Base-by-base conservation (phyloP, 176 grass and related monocot genomes). In the Sorghum bicolor region DNA sequence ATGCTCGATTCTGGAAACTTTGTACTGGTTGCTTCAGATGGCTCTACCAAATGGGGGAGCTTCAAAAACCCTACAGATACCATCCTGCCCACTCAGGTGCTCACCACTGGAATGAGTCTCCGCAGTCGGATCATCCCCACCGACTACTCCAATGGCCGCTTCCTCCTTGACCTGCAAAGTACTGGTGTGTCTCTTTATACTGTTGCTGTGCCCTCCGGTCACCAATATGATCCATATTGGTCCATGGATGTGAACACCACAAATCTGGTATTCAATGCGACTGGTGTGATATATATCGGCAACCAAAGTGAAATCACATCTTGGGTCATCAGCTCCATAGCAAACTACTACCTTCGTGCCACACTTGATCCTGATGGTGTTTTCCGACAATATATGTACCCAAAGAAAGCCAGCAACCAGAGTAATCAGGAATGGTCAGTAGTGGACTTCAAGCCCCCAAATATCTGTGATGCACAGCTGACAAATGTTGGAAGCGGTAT, bases 1-100 rank as follows among this genome's bases (percentile, higher is more conserved):
- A 88, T 93, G 91, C 75, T 86, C 5, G 67, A 93, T 39, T 71
- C 77, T 7, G 91, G 87, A 34, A 90, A 93, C 39, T 90, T 90
- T 43, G 60, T 82, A 20, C 55, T 93, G 6, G 78, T n/a, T 39
- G 55, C 30, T 43, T 24, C 84, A 40, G 22, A 52, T 22, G 64
- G 70, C 43, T 77, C 69, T 22, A 7, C 26, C 7, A 26, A 19
- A 10, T 92, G 91, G 91, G 29, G 68, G 66, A 93, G 57, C 47
- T 93, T 90, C 64, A 62, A 64, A 8, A 0, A 26, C 63, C 91
- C 91, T 10, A 8, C 81, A 20, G 91, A 93, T 52, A 93, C 91
- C 32, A 82, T 93, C 36, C 75, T 93, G 44, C 87, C 76, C 3
- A 70, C 80, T 26, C 91, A 92, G 58, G 84, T 78, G 13, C 34